A percentile compares a stretch with the other conserved stretches of the same genome.
Conservation (phyloP, 495 filamentous ascomycete genomes). For the Cercophora samala region DNA sequence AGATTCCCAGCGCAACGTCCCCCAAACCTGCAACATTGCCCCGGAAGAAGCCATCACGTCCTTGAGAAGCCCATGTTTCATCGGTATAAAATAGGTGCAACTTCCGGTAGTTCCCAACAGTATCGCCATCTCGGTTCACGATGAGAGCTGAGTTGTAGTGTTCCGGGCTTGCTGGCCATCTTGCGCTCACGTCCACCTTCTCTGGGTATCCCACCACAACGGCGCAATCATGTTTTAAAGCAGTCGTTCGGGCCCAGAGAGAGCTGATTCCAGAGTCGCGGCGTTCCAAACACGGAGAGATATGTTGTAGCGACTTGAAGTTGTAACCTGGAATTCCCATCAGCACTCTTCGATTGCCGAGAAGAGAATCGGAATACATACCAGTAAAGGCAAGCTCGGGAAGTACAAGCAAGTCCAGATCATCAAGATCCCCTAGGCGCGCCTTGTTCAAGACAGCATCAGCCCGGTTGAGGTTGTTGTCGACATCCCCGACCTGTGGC, state of each 20-base stretch:
- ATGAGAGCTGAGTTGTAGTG: constrained; percentile 83
- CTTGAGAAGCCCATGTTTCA: constrained; percentile 67
- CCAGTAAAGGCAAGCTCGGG: constrained; percentile 80
- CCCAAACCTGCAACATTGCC: constrained; percentile 51
- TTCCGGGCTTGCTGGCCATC: constrained; percentile 48
- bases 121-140: constrained; percentile 65
- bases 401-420: constrained; percentile 69
- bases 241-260: constrained; percentile 74
- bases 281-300: constrained; percentile 76
- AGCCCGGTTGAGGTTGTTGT: constrained; percentile 72
- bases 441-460: constrained; percentile 63
- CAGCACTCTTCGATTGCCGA: neutral
- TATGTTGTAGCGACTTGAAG: constrained; percentile 73
- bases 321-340: constrained; percentile 69
- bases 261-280: constrained; percentile 69
- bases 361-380: constrained; percentile 44
- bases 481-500: constrained; percentile 67
- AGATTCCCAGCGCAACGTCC: constrained; percentile 75
- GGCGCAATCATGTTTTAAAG: constrained; percentile 66
- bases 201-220: constrained; percentile 94
- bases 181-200: constrained; percentile 47
- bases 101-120: constrained; percentile 84
- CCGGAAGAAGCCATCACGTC: constrained; percentile 56
- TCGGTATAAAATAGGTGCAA: constrained; percentile 76
- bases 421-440: constrained; percentile 50